Conservation (phyloP, 495 filamentous ascomycete species). For the Parachaetomium inaequale region DNA sequence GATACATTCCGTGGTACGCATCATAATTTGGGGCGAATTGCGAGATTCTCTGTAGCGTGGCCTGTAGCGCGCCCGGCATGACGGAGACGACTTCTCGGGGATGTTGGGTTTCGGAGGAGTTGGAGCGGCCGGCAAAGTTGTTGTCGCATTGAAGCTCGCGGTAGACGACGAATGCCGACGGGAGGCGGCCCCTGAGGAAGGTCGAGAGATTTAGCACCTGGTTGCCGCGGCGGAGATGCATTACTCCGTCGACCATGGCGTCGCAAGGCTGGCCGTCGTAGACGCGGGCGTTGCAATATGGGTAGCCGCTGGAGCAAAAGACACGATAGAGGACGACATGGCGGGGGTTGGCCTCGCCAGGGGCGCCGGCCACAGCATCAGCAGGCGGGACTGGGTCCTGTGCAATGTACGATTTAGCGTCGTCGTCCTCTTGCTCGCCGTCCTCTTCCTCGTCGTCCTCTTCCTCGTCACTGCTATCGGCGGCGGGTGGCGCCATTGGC, state of each 20-base stretch:
- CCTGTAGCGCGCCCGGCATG: neutral
- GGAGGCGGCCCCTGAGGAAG: too few species aligned
- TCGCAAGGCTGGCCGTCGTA: neutral
- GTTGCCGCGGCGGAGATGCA: neutral
- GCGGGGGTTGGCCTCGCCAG: neutral
- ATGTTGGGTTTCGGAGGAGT: too few species aligned
- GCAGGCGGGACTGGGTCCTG: too few species aligned
- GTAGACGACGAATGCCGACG: too few species aligned
- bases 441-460: too few species aligned
- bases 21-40: neutral
- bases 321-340: neutral
- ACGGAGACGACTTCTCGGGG: neutral
- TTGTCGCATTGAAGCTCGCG: neutral
- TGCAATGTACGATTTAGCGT: too few species aligned
- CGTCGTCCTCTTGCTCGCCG: too few species aligned
- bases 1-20: neutral
- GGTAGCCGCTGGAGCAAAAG: neutral
- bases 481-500: too few species aligned
- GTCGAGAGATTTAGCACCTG: neutral
- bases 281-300: neutral
- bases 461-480: too few species aligned
- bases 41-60: neutral
- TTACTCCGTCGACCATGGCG: neutral
- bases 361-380: too few species aligned
- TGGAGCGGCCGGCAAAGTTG: neutral